Evolutionary conservation across 495 filamentous ascomycete species (phyloP), one percentile per base, ranked within the genome.

Genomic region (Rusavskia elegans): DNA sequence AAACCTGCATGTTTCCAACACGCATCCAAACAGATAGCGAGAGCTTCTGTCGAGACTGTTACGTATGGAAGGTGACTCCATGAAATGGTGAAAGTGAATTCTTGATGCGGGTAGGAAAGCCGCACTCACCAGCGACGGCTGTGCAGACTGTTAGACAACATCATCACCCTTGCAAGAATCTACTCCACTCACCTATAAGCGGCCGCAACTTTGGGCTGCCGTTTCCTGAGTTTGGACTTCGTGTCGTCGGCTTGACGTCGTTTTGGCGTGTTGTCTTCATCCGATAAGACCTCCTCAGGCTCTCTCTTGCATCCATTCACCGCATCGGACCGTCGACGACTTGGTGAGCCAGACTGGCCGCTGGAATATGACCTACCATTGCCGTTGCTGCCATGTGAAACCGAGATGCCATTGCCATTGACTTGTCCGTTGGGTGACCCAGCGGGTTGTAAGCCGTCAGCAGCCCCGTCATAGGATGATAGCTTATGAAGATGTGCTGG

Each of bases 111-210:
- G n/a, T 42, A 21, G 39, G 25, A 35, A 39, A 37, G 46, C 50
- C 48, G 49, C 45, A 51, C 53, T 56, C 57, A 62, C 59, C 59
- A 62, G 23, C 59, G 59, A 37, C 59, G 59, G 55, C 59, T 61
- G 29, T 37, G 48, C 38, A 23, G 29, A 35, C n/a, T 17, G 53
- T 59, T 55, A 59, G 57, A 57, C 37, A 48, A 9, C 10, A 19
- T 16, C 38, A 39, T 9, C 30, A 30, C 39, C n/a, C 19, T 0
- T 9, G 39, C 21, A 45, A 29, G 29, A 42, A 45, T 38, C 11
- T 49, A n/a, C 30, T 49, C 7, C 13, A 41, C 59, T 59, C 48
- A 61, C 59, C 59, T 54, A 23, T 59, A 62, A 29, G 59, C 59
- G 37, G 42, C 55, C 17, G 55, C 55, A n/a, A 62, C 57, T 42